These are phyloP conservation scores for Xylariaceae sp. DNA, from an alignment of 2,329 filamentous ascomycete species.

Conservation along the genomic window DNA sequence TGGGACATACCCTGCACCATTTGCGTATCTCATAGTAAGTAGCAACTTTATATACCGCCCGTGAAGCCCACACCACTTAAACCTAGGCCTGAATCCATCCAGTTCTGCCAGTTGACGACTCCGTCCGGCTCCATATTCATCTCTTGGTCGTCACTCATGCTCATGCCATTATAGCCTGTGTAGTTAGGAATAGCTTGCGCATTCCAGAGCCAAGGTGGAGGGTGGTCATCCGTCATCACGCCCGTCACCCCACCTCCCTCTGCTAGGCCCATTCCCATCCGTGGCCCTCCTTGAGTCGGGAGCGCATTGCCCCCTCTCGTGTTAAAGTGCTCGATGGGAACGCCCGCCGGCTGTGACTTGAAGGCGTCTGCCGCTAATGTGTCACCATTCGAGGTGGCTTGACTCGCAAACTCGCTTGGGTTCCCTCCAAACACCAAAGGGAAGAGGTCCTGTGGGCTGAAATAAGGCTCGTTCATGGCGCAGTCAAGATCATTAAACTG, in stretches of 20 bases:
- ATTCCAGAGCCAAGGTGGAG: conserved; percentile 52
- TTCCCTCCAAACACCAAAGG: conserved; percentile 31
- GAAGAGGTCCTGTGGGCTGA: conserved; percentile 47
- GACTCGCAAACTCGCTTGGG: conserved; percentile 13
- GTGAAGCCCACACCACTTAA: conserved; percentile 40
- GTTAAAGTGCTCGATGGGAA: conserved; percentile 29
- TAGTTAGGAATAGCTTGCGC: conserved; percentile 26
- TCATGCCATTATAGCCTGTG: conserved; percentile 27
- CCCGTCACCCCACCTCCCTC: conserved; percentile 1
- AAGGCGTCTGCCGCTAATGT: conserved; percentile 23
- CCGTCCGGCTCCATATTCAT: conserved; percentile 45
- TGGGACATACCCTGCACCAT: not conserved
- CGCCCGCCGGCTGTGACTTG: conserved; percentile 18
- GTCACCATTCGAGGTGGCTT: conserved; percentile 24
- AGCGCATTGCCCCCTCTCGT: conserved; percentile 14
- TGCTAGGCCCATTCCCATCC: not conserved
- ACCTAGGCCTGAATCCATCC: conserved; percentile 43
- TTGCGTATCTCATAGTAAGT: no score
- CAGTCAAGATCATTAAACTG: conserved; percentile 44
- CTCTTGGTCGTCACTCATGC: conserved; percentile 41
- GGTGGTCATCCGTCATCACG: conserved; percentile 41
- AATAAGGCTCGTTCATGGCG: conserved; percentile 47
- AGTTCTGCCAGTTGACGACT: conserved; percentile 58
- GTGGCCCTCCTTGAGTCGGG: not conserved
- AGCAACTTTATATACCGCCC: conserved; percentile 35